Evolutionary conservation across 306 rosid genomes (phyloP).

Genomic region (Sechiopsis laciniata): DNA sequence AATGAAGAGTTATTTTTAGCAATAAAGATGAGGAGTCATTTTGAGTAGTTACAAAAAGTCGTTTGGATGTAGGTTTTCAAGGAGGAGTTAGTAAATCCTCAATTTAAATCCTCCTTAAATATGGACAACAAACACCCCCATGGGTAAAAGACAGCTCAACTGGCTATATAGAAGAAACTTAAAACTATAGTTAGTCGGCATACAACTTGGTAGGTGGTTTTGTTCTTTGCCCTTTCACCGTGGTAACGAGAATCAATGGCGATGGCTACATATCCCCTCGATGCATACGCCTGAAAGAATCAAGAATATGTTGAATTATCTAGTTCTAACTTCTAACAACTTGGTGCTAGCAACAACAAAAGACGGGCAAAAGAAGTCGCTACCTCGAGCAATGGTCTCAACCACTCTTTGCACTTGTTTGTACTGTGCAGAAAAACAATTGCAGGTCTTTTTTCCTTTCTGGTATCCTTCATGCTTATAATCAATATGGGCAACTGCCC

Average conservation of each 20-base stretch:
- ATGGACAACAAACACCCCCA: no score
- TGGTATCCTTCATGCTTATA: conserved; percentile 56
- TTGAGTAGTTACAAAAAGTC: no score
- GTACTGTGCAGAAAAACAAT: conserved; percentile 75
- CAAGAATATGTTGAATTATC: conserved; percentile 17
- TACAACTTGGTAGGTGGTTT: conserved; percentile 56
- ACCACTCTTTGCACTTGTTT: conserved; percentile 53
- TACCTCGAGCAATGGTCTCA: conserved; percentile 82
- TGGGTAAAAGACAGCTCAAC: conserved; percentile 9
- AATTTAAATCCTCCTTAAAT: no score
- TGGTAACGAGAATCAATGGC: conserved; percentile 90
- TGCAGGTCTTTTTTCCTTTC: conserved; percentile 49
- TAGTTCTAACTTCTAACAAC: conserved; percentile 17
- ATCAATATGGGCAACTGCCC: conserved; percentile 77
- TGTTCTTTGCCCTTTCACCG: conserved; percentile 77
- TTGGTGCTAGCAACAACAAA: background rate
- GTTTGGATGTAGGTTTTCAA: no score
- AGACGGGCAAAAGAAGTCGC: conserved; percentile 3
- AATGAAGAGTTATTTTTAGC: no score
- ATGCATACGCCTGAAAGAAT: conserved; percentile 72
- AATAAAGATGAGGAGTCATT: no score
- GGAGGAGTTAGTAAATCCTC: no score
- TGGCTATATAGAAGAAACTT: conserved; percentile 14
- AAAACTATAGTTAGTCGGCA: conserved; percentile 19
- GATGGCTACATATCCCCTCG: conserved; percentile 71